Evolutionary conservation across 2,329 filamentous ascomycete genomes (phyloP).

Genomic region (Fusarium sp.): DNA sequence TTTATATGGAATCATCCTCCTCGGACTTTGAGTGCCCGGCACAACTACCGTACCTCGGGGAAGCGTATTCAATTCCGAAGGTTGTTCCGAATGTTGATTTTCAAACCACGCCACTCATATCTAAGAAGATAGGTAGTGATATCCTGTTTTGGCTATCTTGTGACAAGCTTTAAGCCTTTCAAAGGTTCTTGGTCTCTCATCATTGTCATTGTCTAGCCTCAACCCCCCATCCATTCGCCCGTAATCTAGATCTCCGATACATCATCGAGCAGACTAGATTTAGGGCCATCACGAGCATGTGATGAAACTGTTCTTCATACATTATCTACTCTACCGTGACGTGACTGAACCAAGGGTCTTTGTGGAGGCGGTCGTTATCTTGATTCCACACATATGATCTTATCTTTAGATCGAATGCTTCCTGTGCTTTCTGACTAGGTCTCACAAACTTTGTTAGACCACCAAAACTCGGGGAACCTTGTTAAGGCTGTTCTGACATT

Average conservation of each 20-base stretch:
- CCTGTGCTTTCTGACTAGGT: neutral
- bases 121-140: neutral
- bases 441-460: neutral
- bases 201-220: neutral
- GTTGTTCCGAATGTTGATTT: neutral
- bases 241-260: neutral
- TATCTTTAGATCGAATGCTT: neutral
- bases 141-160: neutral
- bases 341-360: neutral
- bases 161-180: neutral
- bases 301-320: neutral
- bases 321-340: neutral
- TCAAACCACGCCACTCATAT: neutral
- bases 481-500: neutral
- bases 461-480: neutral
- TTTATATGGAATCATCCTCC: neutral
- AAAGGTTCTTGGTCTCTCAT: neutral
- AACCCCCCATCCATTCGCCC: neutral
- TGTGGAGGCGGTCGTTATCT: neutral
- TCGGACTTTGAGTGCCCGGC: neutral
- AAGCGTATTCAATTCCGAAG: neutral
- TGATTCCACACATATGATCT: neutral
- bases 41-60: conserved; percentile 17
- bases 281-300: neutral
- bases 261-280: neutral